phyloP scores from a whole-genome alignment of 2,329 filamentous ascomycete genomes.

The Graphilbum fragrans region DNA sequence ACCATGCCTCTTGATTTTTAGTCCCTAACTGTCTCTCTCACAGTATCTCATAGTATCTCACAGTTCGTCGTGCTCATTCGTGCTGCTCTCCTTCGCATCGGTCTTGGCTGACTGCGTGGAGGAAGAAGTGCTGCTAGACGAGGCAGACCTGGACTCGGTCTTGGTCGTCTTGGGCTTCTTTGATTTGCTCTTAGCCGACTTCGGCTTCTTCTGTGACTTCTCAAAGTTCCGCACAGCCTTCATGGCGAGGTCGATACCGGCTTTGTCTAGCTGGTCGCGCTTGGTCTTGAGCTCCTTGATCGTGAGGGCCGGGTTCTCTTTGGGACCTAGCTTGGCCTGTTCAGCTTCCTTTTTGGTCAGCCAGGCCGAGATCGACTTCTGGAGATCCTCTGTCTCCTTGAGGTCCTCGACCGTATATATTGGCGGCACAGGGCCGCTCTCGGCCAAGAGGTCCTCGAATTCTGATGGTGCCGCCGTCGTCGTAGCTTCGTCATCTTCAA shows the following conservation, averaged over 20 bases:
- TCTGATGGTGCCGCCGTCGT: constrained; percentile 21
- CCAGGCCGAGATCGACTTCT: constrained; percentile 58
- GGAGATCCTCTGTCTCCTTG: constrained; percentile 46
- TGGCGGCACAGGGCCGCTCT: constrained; percentile 45
- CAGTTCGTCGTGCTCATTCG: constrained; percentile 20
- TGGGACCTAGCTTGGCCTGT: constrained; percentile 57
- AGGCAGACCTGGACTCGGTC: constrained; percentile 4
- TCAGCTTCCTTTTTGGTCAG: constrained; percentile 56
- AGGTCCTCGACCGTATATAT: constrained; percentile 66
- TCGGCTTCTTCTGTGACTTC: constrained; percentile 29
- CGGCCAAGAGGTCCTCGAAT: constrained; percentile 28
- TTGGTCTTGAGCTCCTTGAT: constrained; percentile 59
- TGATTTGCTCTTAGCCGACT: constrained; percentile 25
- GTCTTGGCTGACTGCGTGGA: constrained; percentile 19
- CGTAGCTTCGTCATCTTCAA: constrained; percentile 55
- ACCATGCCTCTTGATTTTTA: not conserved
- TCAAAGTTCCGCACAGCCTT: constrained; percentile 50
- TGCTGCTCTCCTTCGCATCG: constrained; percentile 7
- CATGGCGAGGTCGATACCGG: constrained; percentile 57
- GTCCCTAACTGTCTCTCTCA: not conserved
- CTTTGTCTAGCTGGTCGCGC: constrained; percentile 59
- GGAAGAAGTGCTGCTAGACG: constrained; percentile 26
- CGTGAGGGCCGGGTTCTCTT: constrained; percentile 64
- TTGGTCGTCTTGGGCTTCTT: constrained; percentile 21
- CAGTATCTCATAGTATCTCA: constrained; percentile 8